Percentiles rank a stretch among this genome's conserved stretches.
Evolutionary conservation across 2,329 filamentous ascomycete species (phyloP).

Genomic region (Cytospora schulzeri): DNA sequence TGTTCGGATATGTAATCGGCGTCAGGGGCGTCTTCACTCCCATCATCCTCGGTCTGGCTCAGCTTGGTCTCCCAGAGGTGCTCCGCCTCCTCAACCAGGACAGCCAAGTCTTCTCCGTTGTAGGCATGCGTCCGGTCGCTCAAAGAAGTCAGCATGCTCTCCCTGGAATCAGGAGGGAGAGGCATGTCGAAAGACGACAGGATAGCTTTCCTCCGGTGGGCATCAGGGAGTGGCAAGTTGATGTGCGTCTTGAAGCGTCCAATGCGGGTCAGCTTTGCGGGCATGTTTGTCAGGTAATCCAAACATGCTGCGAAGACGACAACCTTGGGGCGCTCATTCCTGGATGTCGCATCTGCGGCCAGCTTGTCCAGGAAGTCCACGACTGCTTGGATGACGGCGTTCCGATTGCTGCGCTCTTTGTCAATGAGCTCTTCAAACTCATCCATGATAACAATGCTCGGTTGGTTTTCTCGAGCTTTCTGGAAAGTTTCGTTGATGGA

Average conservation of each 20-base stretch:
- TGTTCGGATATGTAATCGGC: slow-evolving; percentile 39
- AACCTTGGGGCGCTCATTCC: slow-evolving; percentile 54
- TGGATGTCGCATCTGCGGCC: slow-evolving; percentile 41
- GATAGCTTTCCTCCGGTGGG: slow-evolving; percentile 71
- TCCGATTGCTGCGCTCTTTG: slow-evolving; percentile 56
- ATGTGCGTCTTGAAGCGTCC: slow-evolving; percentile 69
- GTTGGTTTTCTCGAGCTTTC: slow-evolving; percentile 67
- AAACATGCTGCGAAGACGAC: slow-evolving; percentile 74
- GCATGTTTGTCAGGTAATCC: slow-evolving; percentile 73
- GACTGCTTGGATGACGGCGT: slow-evolving; percentile 53
- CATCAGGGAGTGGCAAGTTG: slow-evolving; percentile 76
- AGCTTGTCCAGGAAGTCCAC: slow-evolving; percentile 57
- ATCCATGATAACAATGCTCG: slow-evolving; percentile 80
- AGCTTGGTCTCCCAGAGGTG: slow-evolving; percentile 23
- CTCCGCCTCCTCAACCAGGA: slow-evolving; percentile 59
- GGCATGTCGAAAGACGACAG: slow-evolving; percentile 60
- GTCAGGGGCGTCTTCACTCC: background rate
- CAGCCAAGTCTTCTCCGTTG: slow-evolving; percentile 75
- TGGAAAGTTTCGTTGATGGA: slow-evolving; percentile 70
- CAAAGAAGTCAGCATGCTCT: slow-evolving; percentile 59
- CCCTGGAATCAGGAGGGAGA: slow-evolving; percentile 49
- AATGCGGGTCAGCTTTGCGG: slow-evolving; percentile 65
- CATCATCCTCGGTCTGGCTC: slow-evolving; percentile 7
- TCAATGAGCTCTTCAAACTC: slow-evolving; percentile 71
- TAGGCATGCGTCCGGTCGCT: slow-evolving; percentile 84